Percentiles rank a stretch among this genome's conserved stretches.
phyloP scores from a whole-genome alignment of 768 basidiomycete species.

The Asterophora parasitica region DNA sequence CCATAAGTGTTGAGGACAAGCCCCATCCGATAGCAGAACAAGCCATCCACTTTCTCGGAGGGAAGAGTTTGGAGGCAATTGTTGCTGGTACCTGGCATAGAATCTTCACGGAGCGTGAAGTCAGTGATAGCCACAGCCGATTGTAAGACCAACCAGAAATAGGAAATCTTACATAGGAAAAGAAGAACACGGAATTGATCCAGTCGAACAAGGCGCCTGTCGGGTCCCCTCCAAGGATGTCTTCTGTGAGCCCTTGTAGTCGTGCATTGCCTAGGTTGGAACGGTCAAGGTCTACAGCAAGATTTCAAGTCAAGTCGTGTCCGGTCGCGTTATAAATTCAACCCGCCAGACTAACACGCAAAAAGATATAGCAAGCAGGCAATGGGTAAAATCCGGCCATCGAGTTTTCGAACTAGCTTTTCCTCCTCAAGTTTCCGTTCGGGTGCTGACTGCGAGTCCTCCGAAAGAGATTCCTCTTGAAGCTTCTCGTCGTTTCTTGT shows the following conservation, averaged over 20 bases:
- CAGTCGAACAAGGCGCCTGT: slow-evolving; percentile 71
- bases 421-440: slow-evolving; percentile 17
- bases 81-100: slow-evolving; percentile 66
- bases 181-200: slow-evolving; percentile 74
- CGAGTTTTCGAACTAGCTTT: slow-evolving; percentile 58
- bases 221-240: slow-evolving; percentile 62
- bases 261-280: slow-evolving; percentile 79
- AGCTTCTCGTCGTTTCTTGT: slow-evolving; percentile 28
- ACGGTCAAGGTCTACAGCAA: slow-evolving; percentile 55
- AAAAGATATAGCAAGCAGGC: slow-evolving; percentile 72
- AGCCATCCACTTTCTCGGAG: slow-evolving; percentile 66
- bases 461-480: slow-evolving; percentile 12
- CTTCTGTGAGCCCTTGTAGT: slow-evolving; percentile 62
- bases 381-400: slow-evolving; percentile 64
- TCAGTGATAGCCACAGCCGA: neutral
- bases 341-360: slow-evolving; percentile 49
- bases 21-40: slow-evolving; percentile 70
- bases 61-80: slow-evolving; percentile 59
- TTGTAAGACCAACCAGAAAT: neutral
- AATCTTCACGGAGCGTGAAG: slow-evolving; percentile 39
- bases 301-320: neutral
- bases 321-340: neutral
- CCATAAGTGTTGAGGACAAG: slow-evolving; percentile 68
- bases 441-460: slow-evolving; percentile 11
- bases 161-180: slow-evolving; percentile 57